phyloP scores from a whole-genome alignment of 176 grass and related monocot species.

The Thalia dealbata region DNA sequence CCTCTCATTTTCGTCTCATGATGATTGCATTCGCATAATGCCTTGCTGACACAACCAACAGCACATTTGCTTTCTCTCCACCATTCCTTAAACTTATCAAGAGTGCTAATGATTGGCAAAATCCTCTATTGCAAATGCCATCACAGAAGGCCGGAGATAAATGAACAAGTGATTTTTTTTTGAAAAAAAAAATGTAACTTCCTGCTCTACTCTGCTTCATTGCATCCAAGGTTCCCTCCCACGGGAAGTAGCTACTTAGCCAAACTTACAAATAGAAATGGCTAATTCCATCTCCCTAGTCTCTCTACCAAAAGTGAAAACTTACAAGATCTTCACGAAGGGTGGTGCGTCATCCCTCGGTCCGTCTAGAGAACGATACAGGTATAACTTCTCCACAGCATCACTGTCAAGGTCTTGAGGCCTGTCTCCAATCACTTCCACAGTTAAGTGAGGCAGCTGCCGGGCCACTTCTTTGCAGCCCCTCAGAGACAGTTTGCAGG shows the following conservation, averaged over 20 bases:
- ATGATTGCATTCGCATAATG: constrained; percentile 3
- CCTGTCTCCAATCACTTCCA: constrained; percentile 61
- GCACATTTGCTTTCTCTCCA: background rate
- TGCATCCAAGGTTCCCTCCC: background rate
- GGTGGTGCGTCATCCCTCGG: constrained; percentile 65
- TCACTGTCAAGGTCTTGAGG: constrained; percentile 24
- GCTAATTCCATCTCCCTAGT: background rate
- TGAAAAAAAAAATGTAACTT: constrained; percentile 10
- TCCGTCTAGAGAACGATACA: constrained; percentile 86
- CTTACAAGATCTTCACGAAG: constrained; percentile 75
- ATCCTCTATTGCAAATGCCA: constrained; percentile 1
- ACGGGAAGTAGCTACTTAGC: constrained; percentile 1
- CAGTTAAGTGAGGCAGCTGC: constrained; percentile 53
- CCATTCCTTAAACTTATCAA: background rate
- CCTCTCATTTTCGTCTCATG: background rate
- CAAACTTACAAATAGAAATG: constrained; percentile 4
- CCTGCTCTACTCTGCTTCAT: background rate
- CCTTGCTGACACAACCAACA: background rate
- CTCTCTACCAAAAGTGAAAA: background rate
- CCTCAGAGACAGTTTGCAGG: constrained; percentile 58
- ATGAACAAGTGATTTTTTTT: background rate
- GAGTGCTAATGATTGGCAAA: background rate
- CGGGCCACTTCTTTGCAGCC: constrained; percentile 78
- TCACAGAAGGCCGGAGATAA: background rate
- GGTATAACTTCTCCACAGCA: constrained; percentile 67